Conservation (phyloP, 208 protist genomes). For the Balamuthia mandrillaris region DNA sequence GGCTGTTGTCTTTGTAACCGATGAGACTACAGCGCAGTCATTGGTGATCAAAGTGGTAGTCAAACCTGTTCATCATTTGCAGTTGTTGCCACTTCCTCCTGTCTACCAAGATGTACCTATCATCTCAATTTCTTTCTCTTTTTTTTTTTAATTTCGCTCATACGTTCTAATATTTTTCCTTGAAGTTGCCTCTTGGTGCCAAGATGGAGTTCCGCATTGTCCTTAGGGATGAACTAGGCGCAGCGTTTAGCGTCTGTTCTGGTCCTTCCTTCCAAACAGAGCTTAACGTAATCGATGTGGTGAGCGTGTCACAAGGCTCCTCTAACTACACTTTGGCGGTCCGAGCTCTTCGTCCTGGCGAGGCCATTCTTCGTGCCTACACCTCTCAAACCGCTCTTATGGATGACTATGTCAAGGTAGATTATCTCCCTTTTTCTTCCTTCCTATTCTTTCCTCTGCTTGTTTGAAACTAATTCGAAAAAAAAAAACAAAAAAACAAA, state of each 20-base stretch:
- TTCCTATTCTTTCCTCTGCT: not conserved
- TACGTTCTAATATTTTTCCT: not conserved
- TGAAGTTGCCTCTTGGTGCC: constrained; percentile 15
- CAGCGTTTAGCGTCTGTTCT: not conserved
- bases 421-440: not conserved
- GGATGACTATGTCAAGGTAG: constrained; percentile 37
- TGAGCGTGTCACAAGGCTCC: not conserved
- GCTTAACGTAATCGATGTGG: not conserved
- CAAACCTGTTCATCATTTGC: constrained; percentile 34
- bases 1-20: constrained; percentile 4
- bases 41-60: constrained; percentile 22
- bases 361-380: constrained; percentile 32
- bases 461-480: not conserved
- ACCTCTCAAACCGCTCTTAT: not conserved
- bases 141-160: not conserved
- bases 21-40: not conserved
- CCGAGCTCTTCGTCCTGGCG: constrained; percentile 15
- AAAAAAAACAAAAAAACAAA: not conserved
- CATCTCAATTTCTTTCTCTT: not conserved
- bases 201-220: constrained; percentile 5
- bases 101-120: constrained; percentile 12
- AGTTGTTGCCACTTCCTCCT: not conserved
- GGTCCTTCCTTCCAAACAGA: not conserved
- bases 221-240: constrained; percentile 5
- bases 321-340: not conserved